Evolutionary conservation across 2,329 filamentous ascomycete genomes (phyloP).

Genomic region (Ophiostoma sp.): DNA sequence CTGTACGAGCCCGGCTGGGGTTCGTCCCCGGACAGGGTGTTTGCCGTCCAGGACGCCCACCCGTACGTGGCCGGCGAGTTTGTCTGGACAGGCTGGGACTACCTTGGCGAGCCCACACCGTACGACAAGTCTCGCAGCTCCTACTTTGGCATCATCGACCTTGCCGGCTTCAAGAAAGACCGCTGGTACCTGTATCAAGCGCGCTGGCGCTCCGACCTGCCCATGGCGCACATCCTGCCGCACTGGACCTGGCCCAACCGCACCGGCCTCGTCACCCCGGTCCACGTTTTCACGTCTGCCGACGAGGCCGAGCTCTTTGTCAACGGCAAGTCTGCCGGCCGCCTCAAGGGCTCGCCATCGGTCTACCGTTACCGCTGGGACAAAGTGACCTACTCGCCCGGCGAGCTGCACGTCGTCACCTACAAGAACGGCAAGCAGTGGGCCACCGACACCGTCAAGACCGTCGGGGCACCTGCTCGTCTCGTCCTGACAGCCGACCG

Average conservation of each 20-base stretch:
- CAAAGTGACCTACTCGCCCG: constrained; percentile 44
- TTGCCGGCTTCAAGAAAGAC: constrained; percentile 54
- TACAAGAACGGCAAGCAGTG: constrained; percentile 46
- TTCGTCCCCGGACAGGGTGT: constrained; percentile 50
- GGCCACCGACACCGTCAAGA: constrained; percentile 41
- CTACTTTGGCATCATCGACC: constrained; percentile 53
- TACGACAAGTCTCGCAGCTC: constrained; percentile 45
- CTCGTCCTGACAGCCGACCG: constrained; percentile 39
- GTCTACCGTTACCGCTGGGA: constrained; percentile 52
- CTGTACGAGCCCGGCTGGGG: constrained; percentile 46
- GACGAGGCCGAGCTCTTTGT: constrained; percentile 53
- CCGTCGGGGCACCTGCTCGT: constrained; percentile 38
- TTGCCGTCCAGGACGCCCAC: constrained; percentile 43
- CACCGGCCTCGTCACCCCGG: constrained; percentile 45
- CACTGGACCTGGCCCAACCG: constrained; percentile 52
- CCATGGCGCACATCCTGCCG: constrained; percentile 49
- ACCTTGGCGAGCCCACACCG: constrained; percentile 33
- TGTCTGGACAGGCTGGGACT: constrained; percentile 34
- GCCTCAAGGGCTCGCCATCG: constrained; percentile 32
- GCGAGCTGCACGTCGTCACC: constrained; percentile 43
- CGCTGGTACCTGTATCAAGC: constrained; percentile 52
- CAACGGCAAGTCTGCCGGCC: constrained; percentile 45
- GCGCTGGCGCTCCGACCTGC: constrained; percentile 46
- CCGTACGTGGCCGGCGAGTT: constrained; percentile 47
- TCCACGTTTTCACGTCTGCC: constrained; percentile 49